Evolutionary conservation across 306 rosid genomes (phyloP).

Genomic region (Chamaecrista fasciculata): DNA sequence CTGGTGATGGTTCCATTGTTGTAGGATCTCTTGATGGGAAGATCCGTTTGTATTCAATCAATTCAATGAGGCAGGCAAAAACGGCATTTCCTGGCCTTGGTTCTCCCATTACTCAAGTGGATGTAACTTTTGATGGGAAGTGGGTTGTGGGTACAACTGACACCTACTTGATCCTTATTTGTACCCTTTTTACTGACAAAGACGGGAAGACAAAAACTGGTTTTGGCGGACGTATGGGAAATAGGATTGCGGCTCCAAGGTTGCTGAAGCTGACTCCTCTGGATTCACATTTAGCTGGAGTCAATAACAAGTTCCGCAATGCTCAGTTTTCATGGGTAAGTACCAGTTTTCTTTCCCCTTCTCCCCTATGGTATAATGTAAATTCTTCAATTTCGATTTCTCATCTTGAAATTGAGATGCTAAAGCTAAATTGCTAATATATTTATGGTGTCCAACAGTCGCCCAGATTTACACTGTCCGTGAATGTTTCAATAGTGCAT

Average conservation of each 20-base stretch:
- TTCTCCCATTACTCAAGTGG: conserved; percentile 87
- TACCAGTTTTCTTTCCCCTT: background rate
- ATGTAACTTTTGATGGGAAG: conserved; percentile 92
- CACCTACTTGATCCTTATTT: conserved; percentile 72
- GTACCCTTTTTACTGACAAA: conserved; percentile 79
- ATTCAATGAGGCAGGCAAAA: conserved; percentile 88
- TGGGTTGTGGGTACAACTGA: conserved; percentile 96
- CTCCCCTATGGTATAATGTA: background rate
- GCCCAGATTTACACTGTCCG: background rate
- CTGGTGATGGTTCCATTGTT: conserved; percentile 95
- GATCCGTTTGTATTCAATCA: conserved; percentile 80
- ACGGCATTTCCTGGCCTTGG: conserved; percentile 99
- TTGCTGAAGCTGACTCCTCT: conserved; percentile 87
- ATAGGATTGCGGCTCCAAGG: conserved; percentile 88
- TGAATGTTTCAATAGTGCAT: background rate
- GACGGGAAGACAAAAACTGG: conserved; percentile 88
- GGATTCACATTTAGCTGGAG: conserved; percentile 93
- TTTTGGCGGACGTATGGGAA: conserved; percentile 90
- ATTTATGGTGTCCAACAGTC: background rate
- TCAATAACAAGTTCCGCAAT: conserved; percentile 72
- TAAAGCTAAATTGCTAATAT: background rate
- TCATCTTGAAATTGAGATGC: background rate
- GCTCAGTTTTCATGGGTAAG: conserved; percentile 99
- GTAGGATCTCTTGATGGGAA: conserved; percentile 96
- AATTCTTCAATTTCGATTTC: background rate